These are phyloP conservation scores for Elsinoe perseae DNA, from an alignment of 2,329 filamentous ascomycete species.

Conservation along the genomic window DNA sequence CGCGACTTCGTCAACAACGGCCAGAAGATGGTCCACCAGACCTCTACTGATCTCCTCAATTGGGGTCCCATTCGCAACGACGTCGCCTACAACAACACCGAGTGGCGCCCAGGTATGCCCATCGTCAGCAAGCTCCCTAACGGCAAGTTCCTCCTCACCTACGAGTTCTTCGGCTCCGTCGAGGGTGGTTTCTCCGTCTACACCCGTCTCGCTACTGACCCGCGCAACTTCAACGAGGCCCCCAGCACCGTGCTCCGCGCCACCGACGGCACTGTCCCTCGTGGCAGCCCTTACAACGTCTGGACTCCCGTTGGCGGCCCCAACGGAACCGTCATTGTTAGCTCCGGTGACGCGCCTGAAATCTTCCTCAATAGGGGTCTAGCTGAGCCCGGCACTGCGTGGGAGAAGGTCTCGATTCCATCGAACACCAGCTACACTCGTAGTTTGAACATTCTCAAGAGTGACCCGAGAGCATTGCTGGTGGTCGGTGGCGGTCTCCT, in stretches of 20 bases:
- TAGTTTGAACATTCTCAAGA: slow-evolving; percentile 38
- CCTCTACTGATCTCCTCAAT: slow-evolving; percentile 48
- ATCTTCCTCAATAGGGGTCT: slow-evolving; percentile 43
- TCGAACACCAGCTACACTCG: slow-evolving; percentile 41
- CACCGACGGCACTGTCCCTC: slow-evolving; percentile 40
- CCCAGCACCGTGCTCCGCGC: slow-evolving; percentile 37
- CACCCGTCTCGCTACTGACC: slow-evolving; percentile 44
- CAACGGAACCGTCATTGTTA: slow-evolving; percentile 45
- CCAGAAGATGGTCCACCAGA: slow-evolving; percentile 62
- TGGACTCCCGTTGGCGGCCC: slow-evolving; percentile 43
- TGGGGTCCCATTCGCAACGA: slow-evolving; percentile 57
- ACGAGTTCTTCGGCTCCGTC: slow-evolving; percentile 52
- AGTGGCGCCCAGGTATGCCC: slow-evolving; percentile 61
- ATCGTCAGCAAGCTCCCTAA: slow-evolving; percentile 50
- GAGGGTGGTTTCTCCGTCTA: slow-evolving; percentile 43
- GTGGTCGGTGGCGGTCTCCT: slow-evolving; percentile 33
- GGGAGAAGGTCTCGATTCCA: slow-evolving; percentile 39
- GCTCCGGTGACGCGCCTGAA: slow-evolving; percentile 33
- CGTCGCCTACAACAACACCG: slow-evolving; percentile 55
- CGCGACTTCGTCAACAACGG: slow-evolving; percentile 54
- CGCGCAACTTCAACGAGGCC: slow-evolving; percentile 40
- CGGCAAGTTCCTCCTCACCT: slow-evolving; percentile 55
- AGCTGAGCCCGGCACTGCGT: slow-evolving; percentile 35
- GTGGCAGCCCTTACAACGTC: slow-evolving; percentile 44
- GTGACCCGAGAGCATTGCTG: slow-evolving; percentile 34